These are phyloP conservation scores for Beauveria scarabaeidicola DNA, from an alignment of 2,329 filamentous ascomycete genomes.

Conservation along the genomic window DNA sequence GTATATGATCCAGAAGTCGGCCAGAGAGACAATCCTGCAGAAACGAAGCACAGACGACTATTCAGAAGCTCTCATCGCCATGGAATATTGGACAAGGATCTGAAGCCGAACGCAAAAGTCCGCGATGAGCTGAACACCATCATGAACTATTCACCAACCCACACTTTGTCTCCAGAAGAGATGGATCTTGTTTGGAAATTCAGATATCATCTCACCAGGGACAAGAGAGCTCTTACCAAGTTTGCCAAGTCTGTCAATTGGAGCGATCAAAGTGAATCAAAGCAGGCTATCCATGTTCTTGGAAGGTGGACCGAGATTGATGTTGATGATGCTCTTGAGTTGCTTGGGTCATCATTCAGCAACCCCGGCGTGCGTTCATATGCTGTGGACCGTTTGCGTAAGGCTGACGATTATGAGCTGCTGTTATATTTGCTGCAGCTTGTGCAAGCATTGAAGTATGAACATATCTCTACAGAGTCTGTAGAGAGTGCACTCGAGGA, in stretches of 20 bases:
- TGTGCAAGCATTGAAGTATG: conserved; percentile 92
- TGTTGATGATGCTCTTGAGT: conserved; percentile 88
- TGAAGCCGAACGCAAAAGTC: conserved; percentile 93
- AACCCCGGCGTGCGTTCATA: conserved; percentile 84
- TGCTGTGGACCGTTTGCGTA: conserved; percentile 82
- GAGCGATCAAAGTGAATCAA: conserved; percentile 75
- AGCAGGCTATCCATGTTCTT: conserved; percentile 82
- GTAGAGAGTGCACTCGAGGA: conserved; percentile 54
- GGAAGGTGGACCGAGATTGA: conserved; percentile 95
- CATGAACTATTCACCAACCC: conserved; percentile 86
- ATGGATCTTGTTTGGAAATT: conserved; percentile 98
- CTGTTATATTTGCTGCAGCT: conserved; percentile 87
- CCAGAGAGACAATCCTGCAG: conserved; percentile 82
- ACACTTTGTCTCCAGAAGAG: conserved; percentile 79
- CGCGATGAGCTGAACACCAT: conserved; percentile 88
- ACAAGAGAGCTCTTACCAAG: conserved; percentile 89
- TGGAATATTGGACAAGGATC: conserved; percentile 86
- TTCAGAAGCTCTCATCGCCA: conserved; percentile 86
- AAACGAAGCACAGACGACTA: conserved; percentile 86
- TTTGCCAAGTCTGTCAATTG: conserved; percentile 98
- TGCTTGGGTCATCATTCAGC: conserved; percentile 86
- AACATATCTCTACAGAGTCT: conserved; percentile 59
- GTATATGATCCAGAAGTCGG: conserved; percentile 94
- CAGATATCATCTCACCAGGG: conserved; percentile 82
- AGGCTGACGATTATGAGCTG: conserved; percentile 87